Percentiles rank a stretch among this genome's conserved stretches.
Conservation (phyloP, 768 basidiomycete genomes). For the Pisolithus tinctorius region DNA sequence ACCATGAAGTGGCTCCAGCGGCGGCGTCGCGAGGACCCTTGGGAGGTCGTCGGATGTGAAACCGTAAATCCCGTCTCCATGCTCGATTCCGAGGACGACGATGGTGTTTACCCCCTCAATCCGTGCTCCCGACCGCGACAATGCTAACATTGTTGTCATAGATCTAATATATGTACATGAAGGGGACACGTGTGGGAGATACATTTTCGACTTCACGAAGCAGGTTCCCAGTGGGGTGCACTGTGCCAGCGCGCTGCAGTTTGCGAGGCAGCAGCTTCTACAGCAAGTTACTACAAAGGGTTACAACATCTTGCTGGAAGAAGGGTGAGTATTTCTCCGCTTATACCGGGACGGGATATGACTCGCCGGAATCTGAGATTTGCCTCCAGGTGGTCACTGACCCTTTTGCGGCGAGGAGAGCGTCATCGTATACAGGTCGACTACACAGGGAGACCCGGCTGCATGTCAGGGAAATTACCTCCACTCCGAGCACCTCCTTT, state of each 20-base stretch:
- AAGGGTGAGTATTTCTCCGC: slow-evolving; percentile 45
- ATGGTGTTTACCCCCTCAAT: slow-evolving; percentile 35
- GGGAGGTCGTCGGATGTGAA: slow-evolving; percentile 73
- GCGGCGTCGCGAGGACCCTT: slow-evolving; percentile 49
- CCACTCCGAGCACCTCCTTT: slow-evolving; percentile 52
- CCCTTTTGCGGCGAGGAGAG: slow-evolving; percentile 56
- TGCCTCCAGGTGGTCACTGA: slow-evolving; percentile 54
- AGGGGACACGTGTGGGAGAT: slow-evolving; percentile 50
- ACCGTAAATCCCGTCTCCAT: slow-evolving; percentile 57
- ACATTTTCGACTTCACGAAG: slow-evolving; percentile 53
- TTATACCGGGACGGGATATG: neutral
- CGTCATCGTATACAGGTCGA: slow-evolving; percentile 60
- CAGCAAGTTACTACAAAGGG: slow-evolving; percentile 46
- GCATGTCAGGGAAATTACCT: slow-evolving; percentile 42
- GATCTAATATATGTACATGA: slow-evolving; percentile 52
- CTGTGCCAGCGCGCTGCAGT: slow-evolving; percentile 47
- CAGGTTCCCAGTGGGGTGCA: slow-evolving; percentile 38
- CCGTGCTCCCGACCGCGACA: slow-evolving; percentile 4
- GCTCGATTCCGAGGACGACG: slow-evolving; percentile 43
- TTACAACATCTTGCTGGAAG: slow-evolving; percentile 58
- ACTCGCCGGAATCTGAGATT: neutral
- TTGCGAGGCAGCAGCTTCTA: slow-evolving; percentile 60
- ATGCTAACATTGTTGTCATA: slow-evolving; percentile 18
- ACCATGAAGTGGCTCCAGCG: slow-evolving; percentile 42
- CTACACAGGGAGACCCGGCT: slow-evolving; percentile 64